phyloP scores from a whole-genome alignment of 139 green algal genomes.

The Coelastrella sp. region DNA sequence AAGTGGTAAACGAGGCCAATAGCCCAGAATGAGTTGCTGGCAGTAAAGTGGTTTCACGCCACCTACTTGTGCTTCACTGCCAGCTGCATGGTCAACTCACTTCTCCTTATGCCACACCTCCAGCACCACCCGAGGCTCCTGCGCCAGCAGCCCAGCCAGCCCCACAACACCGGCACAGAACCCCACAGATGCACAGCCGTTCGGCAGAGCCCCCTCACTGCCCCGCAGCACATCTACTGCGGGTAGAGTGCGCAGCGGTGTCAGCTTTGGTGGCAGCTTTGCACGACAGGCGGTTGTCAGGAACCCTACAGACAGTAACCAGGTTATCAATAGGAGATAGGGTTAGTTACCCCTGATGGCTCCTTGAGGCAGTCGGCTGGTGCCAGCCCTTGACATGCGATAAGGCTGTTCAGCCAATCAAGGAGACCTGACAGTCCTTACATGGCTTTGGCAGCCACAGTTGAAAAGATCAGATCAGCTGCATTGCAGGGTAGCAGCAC shows the following conservation, averaged over 20 bases:
- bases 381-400: too few species aligned
- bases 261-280: constrained; percentile 47
- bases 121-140: constrained; percentile 59
- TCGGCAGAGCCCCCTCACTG: constrained; percentile 59
- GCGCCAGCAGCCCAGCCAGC: constrained; percentile 60
- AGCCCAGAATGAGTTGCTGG: too few species aligned
- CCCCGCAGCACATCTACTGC: constrained; percentile 61
- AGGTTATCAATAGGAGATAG: too few species aligned
- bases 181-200: constrained; percentile 57
- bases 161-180: constrained; percentile 66
- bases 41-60: not conserved
- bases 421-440: too few species aligned
- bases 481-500: not conserved
- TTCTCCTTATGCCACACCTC: constrained; percentile 74
- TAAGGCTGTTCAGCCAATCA: not conserved
- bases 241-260: constrained; percentile 58
- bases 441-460: too few species aligned
- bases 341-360: too few species aligned
- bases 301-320: not conserved
- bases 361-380: too few species aligned
- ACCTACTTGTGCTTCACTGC: not conserved
- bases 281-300: not conserved
- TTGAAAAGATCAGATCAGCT: too few species aligned
- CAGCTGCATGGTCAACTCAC: constrained; percentile 38
- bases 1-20: too few species aligned